Evolutionary conservation across 768 basidiomycete genomes (phyloP).

Genomic region (Nidularia pulvinata): DNA sequence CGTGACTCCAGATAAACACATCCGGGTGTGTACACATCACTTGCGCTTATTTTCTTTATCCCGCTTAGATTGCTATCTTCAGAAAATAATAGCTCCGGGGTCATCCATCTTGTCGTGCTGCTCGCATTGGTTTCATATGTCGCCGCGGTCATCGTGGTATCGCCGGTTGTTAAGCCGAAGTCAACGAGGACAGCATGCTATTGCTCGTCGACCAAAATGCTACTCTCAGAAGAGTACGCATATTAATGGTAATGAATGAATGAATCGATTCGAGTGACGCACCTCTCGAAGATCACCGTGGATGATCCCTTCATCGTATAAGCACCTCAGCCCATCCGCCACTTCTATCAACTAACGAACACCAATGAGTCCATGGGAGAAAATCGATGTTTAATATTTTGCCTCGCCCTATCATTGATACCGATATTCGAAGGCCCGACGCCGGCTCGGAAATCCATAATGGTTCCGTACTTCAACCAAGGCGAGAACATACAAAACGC

Average conservation of each 20-base stretch:
- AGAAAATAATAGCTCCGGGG: slow-evolving; percentile 21
- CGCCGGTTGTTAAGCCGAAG: slow-evolving; percentile 22
- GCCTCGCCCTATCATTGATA: slow-evolving; percentile 12
- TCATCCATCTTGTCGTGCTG: slow-evolving; percentile 23
- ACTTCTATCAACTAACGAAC: slow-evolving; percentile 5
- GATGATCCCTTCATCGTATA: slow-evolving; percentile 11
- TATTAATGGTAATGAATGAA: neutral
- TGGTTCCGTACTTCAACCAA: neutral
- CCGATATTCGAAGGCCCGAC: slow-evolving; percentile 9
- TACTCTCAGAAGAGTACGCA: slow-evolving; percentile 6
- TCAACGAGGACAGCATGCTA: slow-evolving; percentile 20
- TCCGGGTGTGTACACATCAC: slow-evolving; percentile 23
- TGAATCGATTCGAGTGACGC: neutral
- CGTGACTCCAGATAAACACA: slow-evolving; percentile 21
- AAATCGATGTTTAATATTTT: slow-evolving; percentile 1
- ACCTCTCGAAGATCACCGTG: slow-evolving; percentile 19
- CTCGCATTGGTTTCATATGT: slow-evolving; percentile 7
- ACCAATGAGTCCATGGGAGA: neutral
- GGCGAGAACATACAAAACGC: neutral
- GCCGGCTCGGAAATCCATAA: slow-evolving; percentile 2
- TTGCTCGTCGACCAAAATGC: slow-evolving; percentile 17
- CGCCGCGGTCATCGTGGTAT: slow-evolving; percentile 9
- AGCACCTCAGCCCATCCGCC: slow-evolving; percentile 11
- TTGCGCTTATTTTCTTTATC: slow-evolving; percentile 11
- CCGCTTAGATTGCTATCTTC: slow-evolving; percentile 10